These are phyloP conservation scores for Mediolabrus comicus DNA, from an alignment of 108 stramenopile species.

Conservation along the genomic window DNA sequence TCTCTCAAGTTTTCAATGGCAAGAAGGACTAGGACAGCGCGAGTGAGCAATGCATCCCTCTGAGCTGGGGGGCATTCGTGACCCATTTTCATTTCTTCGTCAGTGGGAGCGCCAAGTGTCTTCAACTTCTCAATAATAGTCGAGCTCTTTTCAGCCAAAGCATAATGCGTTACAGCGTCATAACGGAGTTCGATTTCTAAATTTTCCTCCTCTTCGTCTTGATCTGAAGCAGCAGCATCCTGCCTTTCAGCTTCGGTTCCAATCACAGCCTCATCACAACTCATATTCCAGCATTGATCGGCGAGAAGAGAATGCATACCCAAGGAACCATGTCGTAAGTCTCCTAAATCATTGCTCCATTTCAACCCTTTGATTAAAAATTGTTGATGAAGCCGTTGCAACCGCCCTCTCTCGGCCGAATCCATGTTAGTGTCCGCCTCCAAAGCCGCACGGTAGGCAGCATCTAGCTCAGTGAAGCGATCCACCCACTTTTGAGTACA, in stretches of 20 bases:
- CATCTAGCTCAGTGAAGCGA: constrained; percentile 51
- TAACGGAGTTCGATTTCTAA: constrained; percentile 56
- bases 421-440: constrained; percentile 40
- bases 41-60: constrained; percentile 81
- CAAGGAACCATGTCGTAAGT: constrained; percentile 54
- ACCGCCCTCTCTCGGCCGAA: constrained; percentile 52
- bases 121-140: constrained; percentile 64
- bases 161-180: constrained; percentile 79
- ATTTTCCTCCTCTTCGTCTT: constrained; percentile 57
- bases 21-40: constrained; percentile 62
- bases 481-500: constrained; percentile 63
- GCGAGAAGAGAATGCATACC: constrained; percentile 65
- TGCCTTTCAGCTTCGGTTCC: constrained; percentile 3
- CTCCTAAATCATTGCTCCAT: constrained; percentile 79
- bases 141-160: constrained; percentile 68
- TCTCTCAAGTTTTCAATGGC: constrained; percentile 81
- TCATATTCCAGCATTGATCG: constrained; percentile 66
- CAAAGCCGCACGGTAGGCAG: constrained; percentile 61
- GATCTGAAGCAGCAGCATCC: constrained; percentile 16
- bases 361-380: constrained; percentile 61
- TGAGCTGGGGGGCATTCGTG: constrained; percentile 77
- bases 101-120: constrained; percentile 69
- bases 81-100: constrained; percentile 58
- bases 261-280: constrained; percentile 41
- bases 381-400: constrained; percentile 73